A percentile compares a stretch with the other conserved stretches of the same genome.
Conservation (phyloP, 2,329 filamentous ascomycete species). For the Grosmannia huntii region DNA sequence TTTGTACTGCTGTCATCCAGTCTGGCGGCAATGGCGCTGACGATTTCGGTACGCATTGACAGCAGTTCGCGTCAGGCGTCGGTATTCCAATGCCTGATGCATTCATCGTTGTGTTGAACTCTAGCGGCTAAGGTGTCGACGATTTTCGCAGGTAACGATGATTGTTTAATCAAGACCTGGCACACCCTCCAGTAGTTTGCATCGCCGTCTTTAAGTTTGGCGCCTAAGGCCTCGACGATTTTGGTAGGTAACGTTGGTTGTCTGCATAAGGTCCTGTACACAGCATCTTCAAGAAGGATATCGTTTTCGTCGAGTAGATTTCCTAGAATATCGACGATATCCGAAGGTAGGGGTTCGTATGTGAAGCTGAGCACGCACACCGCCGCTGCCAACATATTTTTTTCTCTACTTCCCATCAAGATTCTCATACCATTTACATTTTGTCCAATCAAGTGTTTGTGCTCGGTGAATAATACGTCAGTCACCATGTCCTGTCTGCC, state of each 20-base stretch:
- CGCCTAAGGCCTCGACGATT: background rate
- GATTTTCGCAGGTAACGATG: background rate
- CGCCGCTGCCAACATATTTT: too few relatives aligned
- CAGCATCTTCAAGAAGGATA: too few relatives aligned
- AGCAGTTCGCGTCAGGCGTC: background rate
- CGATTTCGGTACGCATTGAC: background rate
- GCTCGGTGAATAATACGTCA: too few relatives aligned
- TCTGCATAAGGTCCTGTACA: background rate
- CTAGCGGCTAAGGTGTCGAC: background rate
- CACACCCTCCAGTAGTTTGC: background rate
- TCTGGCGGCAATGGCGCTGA: background rate
- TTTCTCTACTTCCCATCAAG: too few relatives aligned
- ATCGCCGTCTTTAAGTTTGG: background rate
- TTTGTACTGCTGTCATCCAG: background rate
- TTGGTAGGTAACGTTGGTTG: background rate
- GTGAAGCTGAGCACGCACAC: too few relatives aligned
- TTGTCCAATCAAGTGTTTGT: too few relatives aligned
- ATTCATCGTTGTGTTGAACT: background rate
- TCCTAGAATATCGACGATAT: too few relatives aligned
- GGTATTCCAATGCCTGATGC: background rate
- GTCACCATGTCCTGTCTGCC: too few relatives aligned
- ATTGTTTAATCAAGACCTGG: background rate
- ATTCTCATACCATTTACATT: too few relatives aligned
- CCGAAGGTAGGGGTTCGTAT: too few relatives aligned
- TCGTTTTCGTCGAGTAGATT: too few relatives aligned